Evolutionary conservation across 345 rosid genomes (phyloP).

Genomic region (Aethionema arabicum): DNA sequence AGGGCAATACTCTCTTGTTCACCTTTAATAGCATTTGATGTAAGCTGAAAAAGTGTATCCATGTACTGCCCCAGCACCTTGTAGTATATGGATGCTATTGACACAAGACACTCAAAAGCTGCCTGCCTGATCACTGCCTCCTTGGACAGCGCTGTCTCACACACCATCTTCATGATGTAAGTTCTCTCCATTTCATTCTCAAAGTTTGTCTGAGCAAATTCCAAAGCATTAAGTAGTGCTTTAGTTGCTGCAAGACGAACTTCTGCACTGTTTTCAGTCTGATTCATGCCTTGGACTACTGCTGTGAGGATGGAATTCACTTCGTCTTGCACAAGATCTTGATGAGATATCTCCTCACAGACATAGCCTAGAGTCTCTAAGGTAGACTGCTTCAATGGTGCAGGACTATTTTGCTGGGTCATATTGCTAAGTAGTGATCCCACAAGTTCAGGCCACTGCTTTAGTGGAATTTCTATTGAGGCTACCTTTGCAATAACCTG

Average conservation of each 20-base stretch:
- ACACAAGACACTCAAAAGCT: conserved; percentile 95
- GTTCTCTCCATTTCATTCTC: conserved; percentile 89
- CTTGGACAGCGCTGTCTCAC: conserved; percentile 80
- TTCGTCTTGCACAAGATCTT: conserved; percentile 86
- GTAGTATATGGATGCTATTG: conserved; percentile 86
- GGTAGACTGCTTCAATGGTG: conserved; percentile 79
- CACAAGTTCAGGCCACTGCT: conserved; percentile 91
- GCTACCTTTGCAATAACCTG: conserved; percentile 95
- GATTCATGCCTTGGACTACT: conserved; percentile 96
- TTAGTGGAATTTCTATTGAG: conserved; percentile 82
- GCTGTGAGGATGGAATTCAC: conserved; percentile 92
- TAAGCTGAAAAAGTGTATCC: conserved; percentile 78
- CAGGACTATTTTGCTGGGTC: conserved; percentile 61
- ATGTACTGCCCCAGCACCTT: conserved; percentile 85
- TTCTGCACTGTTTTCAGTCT: conserved; percentile 63
- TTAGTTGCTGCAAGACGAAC: conserved; percentile 86
- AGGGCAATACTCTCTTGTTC: conserved; percentile 91
- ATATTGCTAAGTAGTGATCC: conserved; percentile 66
- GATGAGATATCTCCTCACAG: conserved; percentile 86
- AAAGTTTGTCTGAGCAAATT: conserved; percentile 91
- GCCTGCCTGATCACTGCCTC: conserved; percentile 85
- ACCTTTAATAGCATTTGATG: conserved; percentile 80
- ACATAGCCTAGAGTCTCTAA: conserved; percentile 87
- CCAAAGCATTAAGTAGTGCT: conserved; percentile 80
- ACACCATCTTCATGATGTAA: conserved; percentile 91